A percentile compares a stretch with the other conserved stretches of the same genome.
phyloP scores from a whole-genome alignment of 2,329 filamentous ascomycete genomes.

The Cladosporium sp. region DNA sequence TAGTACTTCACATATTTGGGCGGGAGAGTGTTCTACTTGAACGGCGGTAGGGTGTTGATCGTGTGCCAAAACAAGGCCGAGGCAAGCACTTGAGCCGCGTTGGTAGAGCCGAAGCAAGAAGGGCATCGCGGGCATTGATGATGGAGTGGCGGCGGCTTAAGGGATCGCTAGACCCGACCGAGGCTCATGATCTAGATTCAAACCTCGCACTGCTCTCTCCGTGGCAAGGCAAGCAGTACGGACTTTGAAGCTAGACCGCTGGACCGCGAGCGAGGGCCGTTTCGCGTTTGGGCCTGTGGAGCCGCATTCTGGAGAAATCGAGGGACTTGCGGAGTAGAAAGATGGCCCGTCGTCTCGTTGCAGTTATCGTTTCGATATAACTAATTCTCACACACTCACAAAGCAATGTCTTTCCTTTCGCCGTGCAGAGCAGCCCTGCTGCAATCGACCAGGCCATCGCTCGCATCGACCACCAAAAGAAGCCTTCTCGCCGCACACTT shows the following conservation, averaged over 20 bases:
- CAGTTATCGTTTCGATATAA: background rate
- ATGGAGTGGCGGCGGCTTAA: conserved; percentile 1
- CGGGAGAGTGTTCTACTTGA: conserved; percentile 6
- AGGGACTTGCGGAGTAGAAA: conserved; percentile 4
- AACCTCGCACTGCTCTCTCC: too few relatives aligned
- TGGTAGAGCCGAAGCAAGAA: conserved; percentile 12
- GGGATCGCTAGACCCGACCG: background rate
- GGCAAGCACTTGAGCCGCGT: conserved; percentile 8
- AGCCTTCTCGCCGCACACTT: conserved; percentile 24
- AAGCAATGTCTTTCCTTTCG: conserved; percentile 18
- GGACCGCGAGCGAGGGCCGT: background rate
- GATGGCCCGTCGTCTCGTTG: background rate
- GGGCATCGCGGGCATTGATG: background rate
- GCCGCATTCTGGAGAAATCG: conserved; percentile 1
- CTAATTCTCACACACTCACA: background rate
- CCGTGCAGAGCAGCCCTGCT: conserved; percentile 31
- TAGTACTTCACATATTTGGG: conserved; percentile 12
- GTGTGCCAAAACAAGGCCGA: conserved; percentile 1
- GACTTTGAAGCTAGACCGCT: too few relatives aligned
- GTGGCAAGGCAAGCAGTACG: too few relatives aligned
- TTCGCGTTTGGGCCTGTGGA: background rate
- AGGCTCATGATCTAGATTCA: background rate
- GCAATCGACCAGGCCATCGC: conserved; percentile 23
- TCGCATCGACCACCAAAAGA: conserved; percentile 8
- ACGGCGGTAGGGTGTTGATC: conserved; percentile 1